Base-by-base conservation (phyloP, 2,329 filamentous ascomycete genomes). In the Colletotrichum horii region DNA sequence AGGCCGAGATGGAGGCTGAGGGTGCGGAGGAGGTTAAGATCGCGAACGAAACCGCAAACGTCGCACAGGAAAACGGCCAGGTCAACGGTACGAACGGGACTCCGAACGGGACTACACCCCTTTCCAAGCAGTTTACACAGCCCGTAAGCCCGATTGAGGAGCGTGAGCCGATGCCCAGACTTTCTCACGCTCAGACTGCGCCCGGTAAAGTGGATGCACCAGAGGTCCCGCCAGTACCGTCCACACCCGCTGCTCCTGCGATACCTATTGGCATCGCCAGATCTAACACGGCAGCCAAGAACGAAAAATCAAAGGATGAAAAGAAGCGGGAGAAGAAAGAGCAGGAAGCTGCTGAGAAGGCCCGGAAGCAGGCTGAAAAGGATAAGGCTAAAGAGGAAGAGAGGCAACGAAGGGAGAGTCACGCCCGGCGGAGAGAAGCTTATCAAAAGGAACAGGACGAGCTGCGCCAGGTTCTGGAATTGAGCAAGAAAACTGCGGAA, bases 1-100 rank as follows among this genome's bases (percentile, higher is more conserved):
- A 90, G 76, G 93, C 92, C 72, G 96, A 98, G 84, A 94, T 97
- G 82, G 96, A 97, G 80, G 93, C 92, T 62, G 96, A 98, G 83
- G 93, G 93, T 14, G 85, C 88, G 80, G 93, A 89, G 83, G 94
- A 92, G 81, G 89, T 90, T 71, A 88, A 88, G 80, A 83, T 91
- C 79, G 88, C 89, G 71, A 89, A 87, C 78, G 85, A 91, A 80
- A 88, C 89, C 62, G 91, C 91, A n/a, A 89, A 88, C 68, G 82
- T 91, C 26, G 89, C 89, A 4, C 84, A 89, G 55, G 89, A 87
- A 60, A 84, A 88, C 60, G 85, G 85, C 16, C 87, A 88, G 66
- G 81, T 52, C 43, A 52, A 52, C 43, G 43, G 43, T 24, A 58
- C 52, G 52, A 56, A 56, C 19, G 28, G 58, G 4, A 28, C 28